Base-by-base conservation (phyloP, 2,329 filamentous ascomycete genomes). In the Exophiala dermatitidis region DNA sequence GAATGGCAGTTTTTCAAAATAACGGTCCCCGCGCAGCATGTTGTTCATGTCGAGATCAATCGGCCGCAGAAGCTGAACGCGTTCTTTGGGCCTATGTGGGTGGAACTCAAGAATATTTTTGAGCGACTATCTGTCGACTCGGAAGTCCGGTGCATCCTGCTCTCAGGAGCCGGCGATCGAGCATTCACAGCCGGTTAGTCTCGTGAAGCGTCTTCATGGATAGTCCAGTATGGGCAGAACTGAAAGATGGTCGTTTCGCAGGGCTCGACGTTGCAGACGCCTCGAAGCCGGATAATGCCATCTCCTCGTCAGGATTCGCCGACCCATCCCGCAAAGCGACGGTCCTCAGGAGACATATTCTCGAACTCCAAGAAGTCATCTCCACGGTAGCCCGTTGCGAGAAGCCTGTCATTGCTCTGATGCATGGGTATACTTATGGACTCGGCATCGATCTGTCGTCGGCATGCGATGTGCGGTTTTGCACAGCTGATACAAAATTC, bases 31-130 rank as follows among this genome's bases (percentile, higher is more conserved):
- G 65, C 73, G 36, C 78, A 84, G 65, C 83, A 83, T 73, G 84
- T 96, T 46, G 87, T 84, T n/a, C 88, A 95, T 68, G 86, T 97
- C 54, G 85, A 96, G 72, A 95, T 95, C 72, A 90, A 94, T 74
- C 81, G 90, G 1, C 82, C 90, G 1, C 71, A 81, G 61, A 95
- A 95, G 74, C 75, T 96, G 68, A 97, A 97, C 69, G 83, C 90
- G 60, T 96, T 95, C 69, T 79, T 82, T 61, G 83, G 88, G 68
- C 74, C 71, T 50, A 91, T 96, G 83, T 96, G 90, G 89, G 74
- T 84, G 49, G 89, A 95, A 73, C 77, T 95, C 59, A 81, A 83
- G 51, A 65, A 69, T 8, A 76, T 94, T 61, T 93, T 97, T 74
- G 70, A 74, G 52, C 77, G 79, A 56, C 81, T 96, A 57, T 90